Evolutionary conservation across 345 rosid genomes (phyloP), one percentile per base, ranked within the genome.

Genomic region (Rhodamnia rubescens): DNA sequence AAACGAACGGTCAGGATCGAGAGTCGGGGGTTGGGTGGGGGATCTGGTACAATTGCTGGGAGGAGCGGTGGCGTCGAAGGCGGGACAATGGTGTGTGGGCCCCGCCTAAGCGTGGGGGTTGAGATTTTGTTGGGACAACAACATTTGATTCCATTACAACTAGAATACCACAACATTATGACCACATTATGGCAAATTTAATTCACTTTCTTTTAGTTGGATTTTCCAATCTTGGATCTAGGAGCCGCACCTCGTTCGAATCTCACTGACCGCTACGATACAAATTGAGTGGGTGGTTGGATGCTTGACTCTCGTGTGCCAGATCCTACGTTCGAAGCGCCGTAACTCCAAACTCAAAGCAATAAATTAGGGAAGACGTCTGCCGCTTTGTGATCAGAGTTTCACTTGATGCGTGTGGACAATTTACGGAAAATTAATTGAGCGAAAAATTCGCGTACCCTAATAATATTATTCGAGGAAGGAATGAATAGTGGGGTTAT

Each of bases 361-460:
- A 0, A 2, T 27, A 5, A 27, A 7, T 59, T n/a, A 0, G 2
- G 2, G 69, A 58, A 18, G 3, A 58, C 3, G 4, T 15, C 0
- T 0, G 8, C 3, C 36, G 8, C 36, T 58, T 0, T n/a, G 1
- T 2, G 6, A 58, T n/a, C 2, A 0, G 8, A 58, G 18, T 4
- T 36, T 58, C 1, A 8, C 16, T 58, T 1, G 2, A 59, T 27
- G 0, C 2, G 1, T 2, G 4, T 27, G 36, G 36, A n/a, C 0
- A 27, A 0, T n/a, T 14, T 14, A 6, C 7, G 8, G 20, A 5
- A 53, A 53, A 53, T 53, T 0, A 2, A 20, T 16, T 6, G 21
- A 16, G 21, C 3, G 20, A 53, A 6, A 53, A 18, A 53, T 53
- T 18, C 7, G 55, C 2, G 56, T 7, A 3, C 1, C 78, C 78